Evolutionary conservation across 495 filamentous ascomycete genomes (phyloP), one percentile per base, ranked within the genome.

Genomic region (Podospora australis): DNA sequence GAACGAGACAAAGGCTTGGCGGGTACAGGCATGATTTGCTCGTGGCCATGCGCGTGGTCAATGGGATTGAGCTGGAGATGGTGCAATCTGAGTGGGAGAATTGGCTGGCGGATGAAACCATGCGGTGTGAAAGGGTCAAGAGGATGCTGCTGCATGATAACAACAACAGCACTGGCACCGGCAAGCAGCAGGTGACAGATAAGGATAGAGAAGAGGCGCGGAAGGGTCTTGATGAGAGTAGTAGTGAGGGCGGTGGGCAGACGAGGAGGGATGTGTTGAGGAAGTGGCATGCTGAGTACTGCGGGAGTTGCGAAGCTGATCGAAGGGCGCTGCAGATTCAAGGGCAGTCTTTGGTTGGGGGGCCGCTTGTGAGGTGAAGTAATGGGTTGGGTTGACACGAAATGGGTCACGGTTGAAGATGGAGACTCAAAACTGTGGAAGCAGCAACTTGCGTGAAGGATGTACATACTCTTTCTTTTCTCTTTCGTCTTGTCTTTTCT

Each of bases 21-120:
- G 66, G 77, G 10, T 91, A 95, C 63, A 78, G 92, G n/a, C 88
- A 98, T 59, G 88, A 97, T 57, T 73, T 97, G 17, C 70, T 97
- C 1, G 90, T 98, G 4, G 89, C 90, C 13, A 78, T 97, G 68
- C 82, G 90, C 5, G 78, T 96, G 3, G 82, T 98, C 42, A 96
- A 97, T 62, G 82, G 76, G 35, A 80, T 97, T 8, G 92, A 98
- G 70, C 68, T 72, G 43, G 91, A 96, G 62, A 82, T 94, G 60
- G 53, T 97, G 47, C 73, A 78, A 46, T 83, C 79, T 2, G 90
- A 96, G 69, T 98, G 87, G 83, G 90, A 94, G 68, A 83, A 84
- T 32, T 97, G 90, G 89, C 74, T 97, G 13, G 60, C 71, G 4
- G 80, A 82, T 32, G 90, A 96, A 68, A 74, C 72, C 44, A 56